Base-by-base conservation (phyloP, 805 yeast species). In the Pichia scutulata region DNA sequence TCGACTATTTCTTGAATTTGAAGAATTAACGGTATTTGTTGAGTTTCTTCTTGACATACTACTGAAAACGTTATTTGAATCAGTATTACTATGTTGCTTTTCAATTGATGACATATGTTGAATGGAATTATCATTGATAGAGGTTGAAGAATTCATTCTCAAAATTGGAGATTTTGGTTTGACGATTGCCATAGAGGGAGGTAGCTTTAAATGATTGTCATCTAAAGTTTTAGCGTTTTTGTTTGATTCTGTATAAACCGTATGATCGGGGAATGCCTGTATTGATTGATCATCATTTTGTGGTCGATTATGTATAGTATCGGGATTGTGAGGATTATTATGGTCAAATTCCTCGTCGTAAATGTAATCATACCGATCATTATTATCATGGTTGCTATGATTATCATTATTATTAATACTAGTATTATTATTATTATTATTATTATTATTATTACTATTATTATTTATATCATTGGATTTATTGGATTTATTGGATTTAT, bases 131-230 rank as follows among this genome's bases (percentile, higher is more conserved):
- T 56, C 58, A 28, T 52, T 53, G 13, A 61, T 52, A 37, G 66
- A 63, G 23, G 66, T 55, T 7, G 68, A 55, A 7, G 69, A 62
- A 37, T 65, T 63, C 55, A 63, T 55, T 46, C 67, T 58, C 18
- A 66, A 51, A 37, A 66, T 66, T 8, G 70, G 70, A 3, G 69
- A 59, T 51, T 61, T 66, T 0, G 70, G 69, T 21, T 63, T 61
- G 53, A 66, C 52, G 26, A 59, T 54, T 6, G 60, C 62, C 70
- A 66, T 66, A 26, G 69, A 65, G 13, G 70, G 69, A 7, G 69
- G 70, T 28, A 65, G 39, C 40, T 60, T 60, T 7, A 50, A 36
- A 43, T 55, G 47, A 12, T 48, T 52, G 2, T 53, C 51, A 41
- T 55, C 52, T 12, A 41, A 33, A 4, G 14, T 7, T 18, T 33